Conservation (phyloP, 2,329 filamentous ascomycete genomes). For the Ophiostoma populinum region DNA sequence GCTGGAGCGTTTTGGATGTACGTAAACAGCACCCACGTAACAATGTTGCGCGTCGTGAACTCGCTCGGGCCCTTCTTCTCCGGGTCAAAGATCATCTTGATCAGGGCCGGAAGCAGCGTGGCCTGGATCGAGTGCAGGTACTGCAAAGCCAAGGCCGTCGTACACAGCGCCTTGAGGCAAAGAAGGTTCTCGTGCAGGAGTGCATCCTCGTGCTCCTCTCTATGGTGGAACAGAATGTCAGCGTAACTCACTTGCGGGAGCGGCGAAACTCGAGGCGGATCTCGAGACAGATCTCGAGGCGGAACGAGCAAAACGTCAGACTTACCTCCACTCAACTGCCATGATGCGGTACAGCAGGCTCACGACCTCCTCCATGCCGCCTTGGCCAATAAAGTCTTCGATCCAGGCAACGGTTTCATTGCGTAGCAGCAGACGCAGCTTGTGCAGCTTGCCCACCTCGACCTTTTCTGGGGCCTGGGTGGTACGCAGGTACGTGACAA, state of each 20-base stretch:
- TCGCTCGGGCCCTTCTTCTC: slow-evolving; percentile 96
- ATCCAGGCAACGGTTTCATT: slow-evolving; percentile 97
- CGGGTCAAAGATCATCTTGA: slow-evolving; percentile 88
- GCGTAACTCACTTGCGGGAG: not conserved
- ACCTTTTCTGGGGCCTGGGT: slow-evolving; percentile 66
- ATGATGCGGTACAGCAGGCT: slow-evolving; percentile 78
- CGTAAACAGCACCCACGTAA: slow-evolving; percentile 76
- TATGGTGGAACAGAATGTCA: slow-evolving; percentile 17
- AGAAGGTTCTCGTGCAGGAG: slow-evolving; percentile 82
- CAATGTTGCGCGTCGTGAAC: slow-evolving; percentile 81
- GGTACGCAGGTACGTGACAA: slow-evolving; percentile 70
- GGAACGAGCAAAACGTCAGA: not conserved
- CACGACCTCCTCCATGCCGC: slow-evolving; percentile 86
- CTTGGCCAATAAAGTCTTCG: slow-evolving; percentile 73
- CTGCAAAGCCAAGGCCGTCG: slow-evolving; percentile 69
- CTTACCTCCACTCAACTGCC: slow-evolving; percentile 87
- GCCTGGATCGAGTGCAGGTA: slow-evolving; percentile 66
- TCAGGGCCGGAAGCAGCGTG: slow-evolving; percentile 68
- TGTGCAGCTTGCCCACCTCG: slow-evolving; percentile 90
- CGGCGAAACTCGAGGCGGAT: no score
- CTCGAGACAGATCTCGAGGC: not conserved
- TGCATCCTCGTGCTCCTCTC: slow-evolving; percentile 89
- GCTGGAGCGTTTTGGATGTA: slow-evolving; percentile 56
- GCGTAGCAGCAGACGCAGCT: slow-evolving; percentile 70
- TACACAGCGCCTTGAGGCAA: slow-evolving; percentile 87